Conservation (phyloP, 2,329 filamentous ascomycete species). For the Trichoderma arundinaceum region DNA sequence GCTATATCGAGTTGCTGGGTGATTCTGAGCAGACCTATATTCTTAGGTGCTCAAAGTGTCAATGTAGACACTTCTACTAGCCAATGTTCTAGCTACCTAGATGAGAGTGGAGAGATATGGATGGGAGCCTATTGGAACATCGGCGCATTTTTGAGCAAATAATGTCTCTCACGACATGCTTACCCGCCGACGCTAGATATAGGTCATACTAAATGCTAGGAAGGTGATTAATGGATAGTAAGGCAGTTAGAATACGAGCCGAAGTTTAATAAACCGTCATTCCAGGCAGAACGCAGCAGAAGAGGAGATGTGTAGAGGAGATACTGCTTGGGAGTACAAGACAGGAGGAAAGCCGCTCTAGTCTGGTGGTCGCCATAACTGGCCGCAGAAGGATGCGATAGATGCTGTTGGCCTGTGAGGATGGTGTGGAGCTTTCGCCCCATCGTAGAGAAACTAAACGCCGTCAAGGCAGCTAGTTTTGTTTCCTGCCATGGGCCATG, state of each 20-base stretch:
- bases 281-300: conserved; percentile 16
- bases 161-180: conserved; percentile 35
- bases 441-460: conserved; percentile 4
- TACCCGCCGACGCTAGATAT: conserved; percentile 42
- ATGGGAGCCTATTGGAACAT: background rate
- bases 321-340: conserved; percentile 12
- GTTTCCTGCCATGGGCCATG: background rate
- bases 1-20: conserved; percentile 3
- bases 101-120: background rate
- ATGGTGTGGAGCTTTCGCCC: conserved; percentile 21
- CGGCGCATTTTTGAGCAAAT: background rate
- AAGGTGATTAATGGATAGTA: background rate
- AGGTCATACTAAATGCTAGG: conserved; percentile 35
- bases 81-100: background rate
- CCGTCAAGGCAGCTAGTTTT: conserved; percentile 7
- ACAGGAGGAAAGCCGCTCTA: conserved; percentile 3
- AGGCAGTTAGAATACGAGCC: background rate
- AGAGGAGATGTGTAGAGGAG: background rate
- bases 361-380: conserved; percentile 37
- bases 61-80: conserved; percentile 1
- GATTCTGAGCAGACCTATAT: conserved; percentile 4
- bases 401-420: background rate
- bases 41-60: conserved; percentile 26
- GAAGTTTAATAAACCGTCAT: background rate
- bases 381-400: conserved; percentile 38